Base-by-base conservation (phyloP, 176 grass and related monocot species). In the Phragmites australis region DNA sequence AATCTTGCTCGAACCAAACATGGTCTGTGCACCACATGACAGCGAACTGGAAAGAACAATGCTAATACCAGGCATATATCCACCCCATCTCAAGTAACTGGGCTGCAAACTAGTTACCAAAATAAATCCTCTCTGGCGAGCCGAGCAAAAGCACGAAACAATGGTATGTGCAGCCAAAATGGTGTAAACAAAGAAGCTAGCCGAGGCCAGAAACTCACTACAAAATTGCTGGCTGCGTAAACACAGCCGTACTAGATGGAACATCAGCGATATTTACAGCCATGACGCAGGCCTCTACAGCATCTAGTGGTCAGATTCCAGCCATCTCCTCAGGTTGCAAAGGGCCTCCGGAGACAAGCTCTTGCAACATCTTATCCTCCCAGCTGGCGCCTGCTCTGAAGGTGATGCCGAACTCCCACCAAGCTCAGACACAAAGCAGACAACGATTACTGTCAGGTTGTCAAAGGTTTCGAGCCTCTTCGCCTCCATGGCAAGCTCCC, bases 281-380 rank as follows among this genome's bases (percentile, higher is more conserved):
- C 58, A 46, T 9, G 74, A 59, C 66, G 69, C 41, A 32, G 74
- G 31, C 32, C 48, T 62, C 39, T n/a, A 10, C 14, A 56, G 27
- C 29, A 50, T 58, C 75, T 89, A 89, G 18, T 81, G 29, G 54
- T 87, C 84, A 26, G 62, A 42, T 29, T 90, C 90, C 18, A 97
- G 78, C 75, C 67, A 87, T 61, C 88, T 87, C 87, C 80, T 90
- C 41, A 97, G 72, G 68, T 90, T 97, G 65, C 72, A 72, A 8
- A 93, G 72, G 18, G 93, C 93, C 61, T 97, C 93, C 0, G 75
- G 76, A 16, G 93, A 97, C 77, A 97, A 31, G 81, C 83, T 91
- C 83, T 97, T 97, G 78, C 85, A 88, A 23, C 83, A 88, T 44
- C 83, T 79, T 44, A 69, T 44, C 52, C 84, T 90, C n/a, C 79